Evolutionary conservation across 2,329 filamentous ascomycete genomes (phyloP).

Genomic region (Monosporascus sp.): DNA sequence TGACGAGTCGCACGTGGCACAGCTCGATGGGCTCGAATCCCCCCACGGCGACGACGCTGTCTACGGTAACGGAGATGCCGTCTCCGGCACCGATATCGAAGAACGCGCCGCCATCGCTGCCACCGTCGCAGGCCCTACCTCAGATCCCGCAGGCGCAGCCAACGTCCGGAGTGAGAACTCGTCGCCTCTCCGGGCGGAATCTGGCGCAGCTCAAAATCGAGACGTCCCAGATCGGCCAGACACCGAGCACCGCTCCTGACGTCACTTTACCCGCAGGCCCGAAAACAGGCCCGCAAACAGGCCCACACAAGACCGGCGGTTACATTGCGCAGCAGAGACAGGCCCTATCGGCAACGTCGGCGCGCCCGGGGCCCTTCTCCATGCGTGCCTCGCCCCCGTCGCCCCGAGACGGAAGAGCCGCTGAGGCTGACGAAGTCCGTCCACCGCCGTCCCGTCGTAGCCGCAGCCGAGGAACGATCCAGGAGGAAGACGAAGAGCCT

Average conservation of each 20-base stretch:
- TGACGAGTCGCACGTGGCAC: constrained; percentile 74
- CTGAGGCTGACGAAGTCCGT: constrained; percentile 15
- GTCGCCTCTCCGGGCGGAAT: constrained; percentile 76
- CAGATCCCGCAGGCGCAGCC: constrained; percentile 34
- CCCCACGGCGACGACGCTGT: constrained; percentile 62
- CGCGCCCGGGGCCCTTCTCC: constrained; percentile 26
- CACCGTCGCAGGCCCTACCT: constrained; percentile 43
- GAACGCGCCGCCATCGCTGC: constrained; percentile 34
- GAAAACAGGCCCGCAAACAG: neutral
- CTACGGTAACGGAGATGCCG: constrained; percentile 63
- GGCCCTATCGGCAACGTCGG: constrained; percentile 32
- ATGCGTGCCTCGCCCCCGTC: constrained; percentile 30
- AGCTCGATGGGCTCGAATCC: constrained; percentile 71
- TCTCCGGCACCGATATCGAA: constrained; percentile 16
- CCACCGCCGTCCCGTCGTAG: constrained; percentile 23
- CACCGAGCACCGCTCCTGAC: constrained; percentile 15
- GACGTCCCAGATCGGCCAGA: constrained; percentile 44
- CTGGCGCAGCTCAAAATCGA: constrained; percentile 85
- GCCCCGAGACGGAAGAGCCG: constrained; percentile 17
- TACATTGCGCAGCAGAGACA: constrained; percentile 38
- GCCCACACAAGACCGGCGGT: constrained; percentile 16
- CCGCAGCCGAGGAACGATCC: constrained; percentile 21
- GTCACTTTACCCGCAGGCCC: constrained; percentile 19
- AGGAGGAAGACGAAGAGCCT: constrained; percentile 33
- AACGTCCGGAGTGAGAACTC: constrained; percentile 57